Evolutionary conservation across 148 eudicot species (phyloP).

Genomic region (Bassia scoparia): DNA sequence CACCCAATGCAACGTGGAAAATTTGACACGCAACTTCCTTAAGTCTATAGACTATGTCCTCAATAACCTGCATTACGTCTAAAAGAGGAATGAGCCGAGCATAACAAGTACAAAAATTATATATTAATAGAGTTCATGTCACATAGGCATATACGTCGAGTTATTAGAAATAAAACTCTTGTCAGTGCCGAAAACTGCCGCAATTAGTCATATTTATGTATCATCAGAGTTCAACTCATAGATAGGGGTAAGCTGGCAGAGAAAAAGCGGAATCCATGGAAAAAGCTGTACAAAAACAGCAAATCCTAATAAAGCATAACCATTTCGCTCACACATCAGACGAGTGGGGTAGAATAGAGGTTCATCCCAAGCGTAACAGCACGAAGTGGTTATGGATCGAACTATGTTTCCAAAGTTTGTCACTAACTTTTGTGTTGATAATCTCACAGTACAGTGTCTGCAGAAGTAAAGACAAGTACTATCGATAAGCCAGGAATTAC

Average conservation of each 20-base stretch:
- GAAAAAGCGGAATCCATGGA: neutral
- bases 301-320: no score
- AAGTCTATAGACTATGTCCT: no score
- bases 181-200: no score
- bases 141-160: no score
- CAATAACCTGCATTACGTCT: no score
- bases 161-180: no score
- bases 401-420: slow-evolving; percentile 76
- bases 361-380: slow-evolving; percentile 97
- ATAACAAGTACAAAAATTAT: no score
- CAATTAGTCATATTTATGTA: no score
- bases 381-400: slow-evolving; percentile 82
- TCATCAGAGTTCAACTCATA: neutral
- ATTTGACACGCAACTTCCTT: no score
- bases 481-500: neutral
- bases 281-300: slow-evolving; percentile 31
- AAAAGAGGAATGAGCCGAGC: no score
- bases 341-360: slow-evolving; percentile 95
- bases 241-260: neutral
- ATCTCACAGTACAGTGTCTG: slow-evolving; percentile 74
- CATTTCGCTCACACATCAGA: slow-evolving; percentile 88
- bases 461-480: slow-evolving; percentile 21
- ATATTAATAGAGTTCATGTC: no score
- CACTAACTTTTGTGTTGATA: slow-evolving; percentile 95
- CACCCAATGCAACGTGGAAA: no score